phyloP scores from a whole-genome alignment of 2,329 filamentous ascomycete genomes.

The Aspergillus spinulosporus region DNA sequence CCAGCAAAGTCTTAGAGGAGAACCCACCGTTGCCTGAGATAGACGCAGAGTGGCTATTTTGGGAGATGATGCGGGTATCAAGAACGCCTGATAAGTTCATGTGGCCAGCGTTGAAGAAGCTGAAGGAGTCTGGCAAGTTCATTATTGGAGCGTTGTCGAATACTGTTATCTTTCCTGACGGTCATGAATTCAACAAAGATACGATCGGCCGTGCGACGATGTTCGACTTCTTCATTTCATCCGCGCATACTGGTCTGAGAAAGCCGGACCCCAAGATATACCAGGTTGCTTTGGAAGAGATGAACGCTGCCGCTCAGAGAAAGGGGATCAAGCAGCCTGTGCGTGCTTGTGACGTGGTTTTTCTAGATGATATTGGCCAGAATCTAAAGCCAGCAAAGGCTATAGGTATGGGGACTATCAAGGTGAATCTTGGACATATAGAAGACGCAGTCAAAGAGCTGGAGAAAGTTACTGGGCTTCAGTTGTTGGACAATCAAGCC shows the following conservation, averaged over 20 bases:
- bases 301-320: slow-evolving; percentile 62
- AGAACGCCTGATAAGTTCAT: slow-evolving; percentile 78
- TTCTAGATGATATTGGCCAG: slow-evolving; percentile 91
- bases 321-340: slow-evolving; percentile 59
- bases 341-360: slow-evolving; percentile 69
- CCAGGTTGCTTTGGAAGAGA: slow-evolving; percentile 64
- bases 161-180: slow-evolving; percentile 79
- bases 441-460: slow-evolving; percentile 80
- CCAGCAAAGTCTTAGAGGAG: slow-evolving; percentile 23
- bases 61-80: slow-evolving; percentile 82
- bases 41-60: slow-evolving; percentile 78
- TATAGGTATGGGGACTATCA: slow-evolving; percentile 77
- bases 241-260: slow-evolving; percentile 79
- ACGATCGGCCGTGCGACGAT: slow-evolving; percentile 61
- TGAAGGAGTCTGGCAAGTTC: slow-evolving; percentile 65
- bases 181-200: slow-evolving; percentile 65
- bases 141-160: slow-evolving; percentile 84
- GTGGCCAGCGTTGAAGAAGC: slow-evolving; percentile 73
- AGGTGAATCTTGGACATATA: slow-evolving; percentile 75
- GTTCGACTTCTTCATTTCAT: slow-evolving; percentile 87
- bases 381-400: slow-evolving; percentile 79
- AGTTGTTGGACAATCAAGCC: slow-evolving; percentile 35
- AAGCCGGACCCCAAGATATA: slow-evolving; percentile 89
- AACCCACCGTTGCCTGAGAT: slow-evolving; percentile 68
- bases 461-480: slow-evolving; percentile 71